A percentile compares a stretch with the other conserved stretches of the same genome.
Conservation (phyloP, 2,329 filamentous ascomycete genomes). For the Arthrobotrys conoides region DNA sequence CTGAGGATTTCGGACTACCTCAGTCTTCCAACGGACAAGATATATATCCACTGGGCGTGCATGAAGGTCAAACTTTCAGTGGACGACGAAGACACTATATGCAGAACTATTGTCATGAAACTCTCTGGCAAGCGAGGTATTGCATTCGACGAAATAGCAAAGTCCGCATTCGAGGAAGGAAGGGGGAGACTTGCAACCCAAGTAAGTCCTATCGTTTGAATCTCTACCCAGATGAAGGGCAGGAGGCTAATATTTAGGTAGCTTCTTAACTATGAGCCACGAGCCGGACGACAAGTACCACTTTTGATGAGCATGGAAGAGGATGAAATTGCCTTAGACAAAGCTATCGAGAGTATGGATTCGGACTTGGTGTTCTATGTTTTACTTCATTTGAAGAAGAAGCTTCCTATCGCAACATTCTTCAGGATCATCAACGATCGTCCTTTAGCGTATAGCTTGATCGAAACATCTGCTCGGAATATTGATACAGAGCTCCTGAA, state of each 20-base stretch:
- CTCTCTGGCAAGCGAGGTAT: conserved; percentile 90
- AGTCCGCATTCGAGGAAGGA: conserved; percentile 93
- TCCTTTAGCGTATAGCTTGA: conserved; percentile 86
- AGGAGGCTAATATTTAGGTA: conserved; percentile 67
- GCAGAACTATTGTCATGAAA: conserved; percentile 86
- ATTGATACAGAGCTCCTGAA: conserved; percentile 88
- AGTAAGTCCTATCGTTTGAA: conserved; percentile 26
- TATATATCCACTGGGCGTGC: conserved; percentile 97
- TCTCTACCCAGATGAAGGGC: neutral
- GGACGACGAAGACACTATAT: conserved; percentile 90
- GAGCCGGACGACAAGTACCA: conserved; percentile 95
- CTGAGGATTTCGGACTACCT: conserved; percentile 90
- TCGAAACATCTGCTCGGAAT: conserved; percentile 84
- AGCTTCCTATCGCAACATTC: conserved; percentile 89
- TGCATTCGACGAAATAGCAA: conserved; percentile 94
- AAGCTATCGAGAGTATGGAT: conserved; percentile 95
- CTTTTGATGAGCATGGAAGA: conserved; percentile 95
- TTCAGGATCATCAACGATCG: conserved; percentile 91
- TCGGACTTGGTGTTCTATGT: conserved; percentile 94
- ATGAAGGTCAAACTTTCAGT: conserved; percentile 89
- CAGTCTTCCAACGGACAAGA: conserved; percentile 85
- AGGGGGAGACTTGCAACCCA: conserved; percentile 85
- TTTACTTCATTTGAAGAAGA: conserved; percentile 87
- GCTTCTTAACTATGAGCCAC: conserved; percentile 90
- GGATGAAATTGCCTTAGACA: conserved; percentile 93